Percentiles rank a stretch among this genome's conserved stretches.
Evolutionary conservation across 305 asterid genomes (phyloP).

Genomic region (Fraxinus ornus): DNA sequence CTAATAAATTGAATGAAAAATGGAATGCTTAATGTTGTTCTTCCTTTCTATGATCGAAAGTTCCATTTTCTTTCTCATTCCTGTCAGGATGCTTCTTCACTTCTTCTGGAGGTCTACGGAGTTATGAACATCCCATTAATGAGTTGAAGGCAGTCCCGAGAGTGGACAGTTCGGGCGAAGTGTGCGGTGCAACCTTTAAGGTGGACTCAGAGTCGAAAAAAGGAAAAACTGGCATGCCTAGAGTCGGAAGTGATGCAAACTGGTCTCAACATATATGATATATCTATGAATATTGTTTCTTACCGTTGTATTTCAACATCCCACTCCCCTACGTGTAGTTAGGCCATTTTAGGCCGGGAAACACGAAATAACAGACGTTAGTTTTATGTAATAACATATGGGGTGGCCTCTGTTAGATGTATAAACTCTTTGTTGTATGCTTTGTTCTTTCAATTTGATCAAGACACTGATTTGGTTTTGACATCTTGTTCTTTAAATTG

Average conservation of each 20-base stretch:
- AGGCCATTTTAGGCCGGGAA: constrained; percentile 27
- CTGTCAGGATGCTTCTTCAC: constrained; percentile 83
- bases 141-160: constrained; percentile 88
- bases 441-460: neutral
- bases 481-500: neutral
- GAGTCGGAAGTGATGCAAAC: constrained; percentile 92
- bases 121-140: constrained; percentile 77
- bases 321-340: neutral
- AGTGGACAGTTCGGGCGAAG: constrained; percentile 84
- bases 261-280: constrained; percentile 74
- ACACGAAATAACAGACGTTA: neutral
- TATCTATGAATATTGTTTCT: constrained; percentile 5
- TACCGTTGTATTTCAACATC: constrained; percentile 2
- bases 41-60: neutral
- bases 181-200: constrained; percentile 78
- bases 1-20: neutral
- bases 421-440: neutral
- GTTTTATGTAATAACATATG: neutral
- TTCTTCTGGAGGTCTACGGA: constrained; percentile 85
- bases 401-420: neutral
- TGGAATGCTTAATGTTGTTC: neutral
- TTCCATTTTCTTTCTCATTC: neutral
- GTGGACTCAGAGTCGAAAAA: constrained; percentile 71
- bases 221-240: constrained; percentile 59
- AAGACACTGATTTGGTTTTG: neutral